Conservation (phyloP, 768 basidiomycete species). For the Naganishia vishniacii region DNA sequence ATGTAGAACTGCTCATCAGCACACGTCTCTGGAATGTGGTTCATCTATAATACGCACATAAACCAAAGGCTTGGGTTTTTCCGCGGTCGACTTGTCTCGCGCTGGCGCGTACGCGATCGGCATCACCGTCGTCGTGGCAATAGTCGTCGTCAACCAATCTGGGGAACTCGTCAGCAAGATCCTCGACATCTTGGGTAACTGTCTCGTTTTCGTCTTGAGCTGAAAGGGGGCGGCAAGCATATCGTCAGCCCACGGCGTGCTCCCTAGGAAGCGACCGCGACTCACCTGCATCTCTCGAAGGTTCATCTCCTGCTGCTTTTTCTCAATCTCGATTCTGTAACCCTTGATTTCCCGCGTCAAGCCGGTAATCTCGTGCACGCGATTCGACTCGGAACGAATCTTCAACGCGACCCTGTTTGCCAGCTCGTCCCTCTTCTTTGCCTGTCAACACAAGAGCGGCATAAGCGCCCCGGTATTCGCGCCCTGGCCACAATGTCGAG, state of each 20-base stretch:
- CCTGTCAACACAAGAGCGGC: slow-evolving; percentile 31
- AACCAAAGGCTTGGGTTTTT: slow-evolving; percentile 38
- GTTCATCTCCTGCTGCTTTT: slow-evolving; percentile 36
- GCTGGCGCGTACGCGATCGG: slow-evolving; percentile 36
- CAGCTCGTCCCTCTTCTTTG: slow-evolving; percentile 41
- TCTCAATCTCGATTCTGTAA: slow-evolving; percentile 38
- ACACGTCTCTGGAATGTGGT: not conserved
- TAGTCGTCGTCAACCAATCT: slow-evolving; percentile 21
- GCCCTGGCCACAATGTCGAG: not conserved
- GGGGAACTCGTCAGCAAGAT: slow-evolving; percentile 40
- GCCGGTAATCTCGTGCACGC: slow-evolving; percentile 43
- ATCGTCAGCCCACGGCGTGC: not conserved
- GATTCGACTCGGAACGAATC: slow-evolving; percentile 38
- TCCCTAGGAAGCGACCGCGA: not conserved
- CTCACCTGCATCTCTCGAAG: slow-evolving; percentile 43
- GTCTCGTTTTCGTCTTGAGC: slow-evolving; percentile 36
- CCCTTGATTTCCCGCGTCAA: slow-evolving; percentile 41
- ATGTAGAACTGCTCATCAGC: not conserved
- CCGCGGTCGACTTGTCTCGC: slow-evolving; percentile 31
- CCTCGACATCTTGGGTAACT: slow-evolving; percentile 39
- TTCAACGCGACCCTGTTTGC: slow-evolving; percentile 40
- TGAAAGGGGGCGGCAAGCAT: too few species aligned
- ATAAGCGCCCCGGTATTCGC: not conserved
- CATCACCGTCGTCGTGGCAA: slow-evolving; percentile 33
- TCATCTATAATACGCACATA: slow-evolving; percentile 34